phyloP scores from a whole-genome alignment of 805 yeast genomes.

The Candida ipomoeae region DNA sequence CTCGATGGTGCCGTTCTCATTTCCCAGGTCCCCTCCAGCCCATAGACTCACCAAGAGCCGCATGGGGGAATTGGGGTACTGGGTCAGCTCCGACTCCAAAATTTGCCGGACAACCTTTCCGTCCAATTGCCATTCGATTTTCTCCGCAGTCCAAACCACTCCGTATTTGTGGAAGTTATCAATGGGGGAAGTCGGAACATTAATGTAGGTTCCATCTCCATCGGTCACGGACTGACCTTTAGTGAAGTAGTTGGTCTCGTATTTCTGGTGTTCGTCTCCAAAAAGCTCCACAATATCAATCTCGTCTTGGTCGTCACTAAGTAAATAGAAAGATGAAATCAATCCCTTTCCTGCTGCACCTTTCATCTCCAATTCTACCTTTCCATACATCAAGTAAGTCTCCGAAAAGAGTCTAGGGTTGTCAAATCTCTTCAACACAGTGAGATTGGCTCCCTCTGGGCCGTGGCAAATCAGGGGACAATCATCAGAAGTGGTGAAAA shows the following conservation, averaged over 20 bases:
- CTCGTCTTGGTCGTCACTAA: constrained; percentile 41
- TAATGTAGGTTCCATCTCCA: constrained; percentile 34
- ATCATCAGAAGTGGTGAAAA: constrained; percentile 6
- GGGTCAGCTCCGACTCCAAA: constrained; percentile 9
- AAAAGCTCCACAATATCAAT: constrained; percentile 38
- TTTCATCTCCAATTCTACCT: constrained; percentile 32
- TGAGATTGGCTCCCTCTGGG: constrained; percentile 8
- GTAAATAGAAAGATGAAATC: constrained; percentile 38
- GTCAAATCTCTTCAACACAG: constrained; percentile 18
- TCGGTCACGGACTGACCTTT: constrained; percentile 36
- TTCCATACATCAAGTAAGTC: constrained; percentile 33
- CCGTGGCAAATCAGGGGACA: constrained; percentile 11
- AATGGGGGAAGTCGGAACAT: constrained; percentile 22
- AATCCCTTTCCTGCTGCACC: constrained; percentile 34
- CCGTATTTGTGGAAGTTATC: constrained; percentile 27
- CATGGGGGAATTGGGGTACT: constrained; percentile 38
- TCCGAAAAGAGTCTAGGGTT: constrained; percentile 31
- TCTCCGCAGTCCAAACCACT: constrained; percentile 34
- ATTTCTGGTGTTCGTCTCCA: constrained; percentile 30
- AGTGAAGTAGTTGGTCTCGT: constrained; percentile 37
- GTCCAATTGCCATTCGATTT: constrained; percentile 29
- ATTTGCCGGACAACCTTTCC: constrained; percentile 27
- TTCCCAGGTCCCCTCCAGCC: constrained; percentile 39
- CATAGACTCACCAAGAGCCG: constrained; percentile 33
- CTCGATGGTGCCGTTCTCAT: constrained; percentile 31